Evolutionary conservation across 2,329 filamentous ascomycete genomes (phyloP).

Genomic region (Beauveria asiatica): DNA sequence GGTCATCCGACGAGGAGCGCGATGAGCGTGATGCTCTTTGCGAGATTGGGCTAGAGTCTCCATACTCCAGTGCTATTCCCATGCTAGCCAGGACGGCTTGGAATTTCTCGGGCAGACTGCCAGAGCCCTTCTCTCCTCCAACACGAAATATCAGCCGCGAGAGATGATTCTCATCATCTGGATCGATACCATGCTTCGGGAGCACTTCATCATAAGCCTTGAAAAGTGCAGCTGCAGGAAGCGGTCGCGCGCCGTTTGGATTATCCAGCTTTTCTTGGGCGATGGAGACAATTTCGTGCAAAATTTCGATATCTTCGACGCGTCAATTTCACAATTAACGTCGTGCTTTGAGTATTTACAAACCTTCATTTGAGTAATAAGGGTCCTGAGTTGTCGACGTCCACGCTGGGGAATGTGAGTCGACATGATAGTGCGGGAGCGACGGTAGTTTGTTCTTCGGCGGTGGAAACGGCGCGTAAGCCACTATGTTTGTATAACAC

Average conservation of each 20-base stretch:
- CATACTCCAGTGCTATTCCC: slow-evolving; percentile 63
- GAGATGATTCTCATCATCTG: slow-evolving; percentile 67
- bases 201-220: slow-evolving; percentile 71
- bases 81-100: slow-evolving; percentile 57
- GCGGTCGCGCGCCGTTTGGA: slow-evolving; percentile 50
- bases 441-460: neutral
- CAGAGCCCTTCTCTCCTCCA: slow-evolving; percentile 52
- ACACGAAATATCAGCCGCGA: slow-evolving; percentile 74
- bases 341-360: neutral
- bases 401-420: slow-evolving; percentile 5
- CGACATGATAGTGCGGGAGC: neutral
- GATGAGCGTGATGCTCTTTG: neutral
- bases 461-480: slow-evolving; percentile 8
- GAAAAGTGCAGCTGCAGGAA: slow-evolving; percentile 72
- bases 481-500: slow-evolving; percentile 5
- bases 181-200: slow-evolving; percentile 58
- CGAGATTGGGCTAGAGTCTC: slow-evolving; percentile 25
- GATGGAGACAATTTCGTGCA: slow-evolving; percentile 66
- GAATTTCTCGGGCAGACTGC: slow-evolving; percentile 60
- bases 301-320: slow-evolving; percentile 57
- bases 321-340: neutral
- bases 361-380: slow-evolving; percentile 56
- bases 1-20: neutral
- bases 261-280: slow-evolving; percentile 57
- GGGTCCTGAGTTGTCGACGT: slow-evolving; percentile 20